Conservation (phyloP, 305 asterid species). For the Fraxinus platypoda region DNA sequence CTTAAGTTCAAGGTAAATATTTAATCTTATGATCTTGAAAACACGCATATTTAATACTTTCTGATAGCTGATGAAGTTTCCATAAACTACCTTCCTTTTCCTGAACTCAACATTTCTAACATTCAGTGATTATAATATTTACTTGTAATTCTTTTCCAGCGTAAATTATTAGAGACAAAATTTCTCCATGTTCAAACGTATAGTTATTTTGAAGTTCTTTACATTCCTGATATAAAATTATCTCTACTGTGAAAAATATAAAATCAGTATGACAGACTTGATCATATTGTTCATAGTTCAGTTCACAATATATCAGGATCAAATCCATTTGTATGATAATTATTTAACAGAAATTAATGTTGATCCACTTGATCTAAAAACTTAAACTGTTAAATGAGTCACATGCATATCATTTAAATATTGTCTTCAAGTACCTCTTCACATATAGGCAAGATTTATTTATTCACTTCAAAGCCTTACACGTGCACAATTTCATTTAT, state of each 20-base stretch:
- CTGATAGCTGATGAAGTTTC: conserved; percentile 9
- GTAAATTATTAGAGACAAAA: neutral
- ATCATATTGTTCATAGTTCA: neutral
- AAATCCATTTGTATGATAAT: neutral
- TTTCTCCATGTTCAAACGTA: neutral
- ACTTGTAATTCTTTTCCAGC: neutral
- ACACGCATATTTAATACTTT: neutral
- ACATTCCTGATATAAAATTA: neutral
- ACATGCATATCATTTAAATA: neutral
- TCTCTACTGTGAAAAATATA: neutral
- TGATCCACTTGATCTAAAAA: neutral
- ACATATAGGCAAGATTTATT: neutral
- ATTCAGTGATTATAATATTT: neutral
- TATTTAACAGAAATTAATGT: neutral
- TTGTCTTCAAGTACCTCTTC: neutral
- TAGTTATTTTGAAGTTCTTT: neutral
- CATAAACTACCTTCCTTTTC: neutral
- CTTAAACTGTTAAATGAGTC: neutral
- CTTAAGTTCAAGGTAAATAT: conserved; percentile 63
- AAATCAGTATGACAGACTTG: neutral
- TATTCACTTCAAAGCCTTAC: neutral
- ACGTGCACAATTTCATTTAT: neutral
- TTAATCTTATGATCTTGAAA: conserved; percentile 19
- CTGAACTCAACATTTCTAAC: neutral
- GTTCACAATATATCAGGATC: neutral